Evolutionary conservation across 2,329 filamentous ascomycete genomes (phyloP), one percentile per base, ranked within the genome.

Genomic region (Calycina herbarum): DNA sequence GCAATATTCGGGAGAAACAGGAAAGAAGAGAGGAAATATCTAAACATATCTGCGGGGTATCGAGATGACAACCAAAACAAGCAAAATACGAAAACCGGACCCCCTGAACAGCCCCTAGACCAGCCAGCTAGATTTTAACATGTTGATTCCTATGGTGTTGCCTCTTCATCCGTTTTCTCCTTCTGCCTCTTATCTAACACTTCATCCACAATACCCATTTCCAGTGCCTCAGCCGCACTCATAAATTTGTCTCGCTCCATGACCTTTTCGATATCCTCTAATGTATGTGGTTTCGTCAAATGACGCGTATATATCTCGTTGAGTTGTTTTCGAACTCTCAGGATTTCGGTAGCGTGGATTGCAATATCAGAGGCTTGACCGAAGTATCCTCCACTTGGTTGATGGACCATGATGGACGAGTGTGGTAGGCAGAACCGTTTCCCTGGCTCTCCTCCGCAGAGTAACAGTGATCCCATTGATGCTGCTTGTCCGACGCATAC

Each of bases 231-330:
- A 57, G 92, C 82, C 0, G 94, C 93, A 64, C 90, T 90, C 84
- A 99, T 85, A 73, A 97, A 98, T 75, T 95, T 95, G 78, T 99
- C 95, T 65, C 95, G 83, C 82, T 99, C 95, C 94, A 99, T 98
- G 77, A 97, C 85, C 76, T 89, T 92, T 78, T 95, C 94, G 74
- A 99, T 91, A 75, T 96, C 91, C 59, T 93, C 89, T 42, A 96
- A 75, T 40, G 83, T 88, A 77, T 93, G 89, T 78, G 92, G 92
- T 77, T 87, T 89, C 73, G 94, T 97, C 75, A 99, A 81, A 78
- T 99, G 95, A 62, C 84, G 81, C 77, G 89, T 86, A 77, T 97
- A 97, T 66, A 99, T 98, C 79, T 89, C 84, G 77, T 99, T 98
- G 73, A 97, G 81, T 79, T 94, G 91, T 69, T 89, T 86, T 66